Conservation (phyloP, 768 basidiomycete genomes). For the Panaeolus cyanescens region DNA sequence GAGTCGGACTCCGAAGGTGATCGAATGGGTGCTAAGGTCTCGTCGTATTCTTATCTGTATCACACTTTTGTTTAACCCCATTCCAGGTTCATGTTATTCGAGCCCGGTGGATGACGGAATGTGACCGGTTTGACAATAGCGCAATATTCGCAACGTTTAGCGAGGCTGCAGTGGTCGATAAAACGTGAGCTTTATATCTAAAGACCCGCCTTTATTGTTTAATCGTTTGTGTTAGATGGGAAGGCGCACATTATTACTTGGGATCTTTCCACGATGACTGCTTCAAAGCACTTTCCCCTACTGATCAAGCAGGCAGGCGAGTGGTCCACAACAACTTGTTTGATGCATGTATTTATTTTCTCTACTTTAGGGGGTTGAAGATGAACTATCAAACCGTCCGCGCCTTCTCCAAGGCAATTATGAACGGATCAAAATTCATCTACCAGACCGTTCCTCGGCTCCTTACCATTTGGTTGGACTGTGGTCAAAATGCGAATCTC, state of each 20-base stretch:
- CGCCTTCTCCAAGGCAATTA: conserved; percentile 70
- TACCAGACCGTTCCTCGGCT: conserved; percentile 95
- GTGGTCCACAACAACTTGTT: conserved; percentile 1
- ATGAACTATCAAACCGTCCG: conserved; percentile 70
- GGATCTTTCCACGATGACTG: conserved; percentile 88
- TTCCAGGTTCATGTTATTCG: conserved; percentile 73
- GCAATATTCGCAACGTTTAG: conserved; percentile 62
- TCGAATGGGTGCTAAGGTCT: conserved; percentile 74
- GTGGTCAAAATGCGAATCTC: conserved; percentile 60
- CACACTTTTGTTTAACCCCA: conserved; percentile 5
- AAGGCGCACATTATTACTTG: conserved; percentile 83
- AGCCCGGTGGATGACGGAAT: conserved; percentile 92
- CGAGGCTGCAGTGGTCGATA: conserved; percentile 48
- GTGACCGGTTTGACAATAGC: conserved; percentile 73
- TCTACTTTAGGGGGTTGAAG: conserved; percentile 48
- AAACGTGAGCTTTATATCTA: conserved; percentile 41
- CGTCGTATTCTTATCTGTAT: conserved; percentile 2
- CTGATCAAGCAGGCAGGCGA: conserved; percentile 50
- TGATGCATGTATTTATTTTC: not conserved
- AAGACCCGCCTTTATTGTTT: not conserved
- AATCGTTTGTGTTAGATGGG: conserved; percentile 53
- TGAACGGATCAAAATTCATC: conserved; percentile 89
- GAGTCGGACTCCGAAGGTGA: conserved; percentile 44
- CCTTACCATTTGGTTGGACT: conserved; percentile 92
- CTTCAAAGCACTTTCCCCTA: conserved; percentile 51